These are phyloP conservation scores for Ustilago nuda DNA, from an alignment of 1,284 basidiomycete genomes.

Conservation along the genomic window DNA sequence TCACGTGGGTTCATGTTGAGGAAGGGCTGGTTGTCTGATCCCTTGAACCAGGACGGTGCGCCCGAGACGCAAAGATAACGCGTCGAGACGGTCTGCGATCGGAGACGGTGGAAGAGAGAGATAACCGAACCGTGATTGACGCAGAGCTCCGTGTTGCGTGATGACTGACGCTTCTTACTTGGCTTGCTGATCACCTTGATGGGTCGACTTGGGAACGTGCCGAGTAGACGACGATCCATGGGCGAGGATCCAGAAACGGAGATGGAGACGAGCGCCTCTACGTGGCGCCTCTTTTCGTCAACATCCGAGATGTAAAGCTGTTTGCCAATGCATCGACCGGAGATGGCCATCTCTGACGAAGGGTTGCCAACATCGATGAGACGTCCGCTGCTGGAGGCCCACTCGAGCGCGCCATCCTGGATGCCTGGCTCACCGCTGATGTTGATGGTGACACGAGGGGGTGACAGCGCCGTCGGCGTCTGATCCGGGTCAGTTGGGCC, in stretches of 20 bases:
- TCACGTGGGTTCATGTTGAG: constrained; percentile 54
- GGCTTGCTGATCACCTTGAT: constrained; percentile 87
- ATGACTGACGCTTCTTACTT: constrained; percentile 90
- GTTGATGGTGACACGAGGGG: constrained; percentile 86
- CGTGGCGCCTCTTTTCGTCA: constrained; percentile 62
- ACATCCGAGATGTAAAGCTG: constrained; percentile 90
- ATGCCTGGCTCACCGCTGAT: constrained; percentile 89
- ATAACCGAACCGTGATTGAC: constrained; percentile 96
- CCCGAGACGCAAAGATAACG: constrained; percentile 94
- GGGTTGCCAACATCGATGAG: constrained; percentile 80
- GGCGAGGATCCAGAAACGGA: constrained; percentile 76
- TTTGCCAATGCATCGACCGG: constrained; percentile 86
- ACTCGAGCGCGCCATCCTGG: constrained; percentile 83
- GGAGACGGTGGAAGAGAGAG: constrained; percentile 91
- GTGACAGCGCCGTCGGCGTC: constrained; percentile 75
- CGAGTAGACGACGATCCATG: constrained; percentile 77
- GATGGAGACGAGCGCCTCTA: constrained; percentile 73
- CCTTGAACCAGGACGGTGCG: constrained; percentile 73
- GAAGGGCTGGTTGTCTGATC: constrained; percentile 63
- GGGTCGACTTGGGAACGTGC: constrained; percentile 86
- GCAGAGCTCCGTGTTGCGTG: constrained; percentile 83
- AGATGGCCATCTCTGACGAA: constrained; percentile 61
- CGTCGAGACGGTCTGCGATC: constrained; percentile 78
- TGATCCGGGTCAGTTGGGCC: constrained; percentile 24
- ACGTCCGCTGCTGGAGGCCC: constrained; percentile 84